Conservation (phyloP, 306 rosid species). For the Rosa persica region DNA sequence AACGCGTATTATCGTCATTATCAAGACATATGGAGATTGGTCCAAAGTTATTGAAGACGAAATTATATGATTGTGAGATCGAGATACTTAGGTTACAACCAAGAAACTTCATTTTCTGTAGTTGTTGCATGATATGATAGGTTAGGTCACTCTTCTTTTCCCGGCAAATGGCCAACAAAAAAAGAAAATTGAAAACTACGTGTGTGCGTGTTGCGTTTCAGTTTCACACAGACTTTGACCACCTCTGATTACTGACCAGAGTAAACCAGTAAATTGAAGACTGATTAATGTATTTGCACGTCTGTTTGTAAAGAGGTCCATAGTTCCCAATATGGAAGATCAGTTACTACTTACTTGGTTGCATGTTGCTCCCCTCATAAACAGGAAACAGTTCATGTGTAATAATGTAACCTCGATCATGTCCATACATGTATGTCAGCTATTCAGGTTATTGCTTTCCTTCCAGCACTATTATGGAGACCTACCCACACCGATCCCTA, state of each 20-base stretch:
- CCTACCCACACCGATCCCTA: slow-evolving; percentile 14
- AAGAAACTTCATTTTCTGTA: not conserved
- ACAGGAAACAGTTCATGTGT: slow-evolving; percentile 17
- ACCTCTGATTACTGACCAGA: not conserved
- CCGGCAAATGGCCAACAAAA: too few relatives aligned
- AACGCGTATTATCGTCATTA: not conserved
- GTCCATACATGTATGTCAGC: slow-evolving; percentile 3
- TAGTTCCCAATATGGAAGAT: not conserved
- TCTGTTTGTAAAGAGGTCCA: not conserved
- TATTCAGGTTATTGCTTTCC: not conserved
- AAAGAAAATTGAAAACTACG: too few relatives aligned
- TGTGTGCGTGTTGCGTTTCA: not conserved
- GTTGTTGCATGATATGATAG: not conserved
- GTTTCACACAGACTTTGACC: not conserved
- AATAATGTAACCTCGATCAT: not conserved
- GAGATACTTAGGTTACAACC: not conserved
- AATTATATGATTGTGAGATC: not conserved
- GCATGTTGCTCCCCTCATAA: slow-evolving; percentile 15
- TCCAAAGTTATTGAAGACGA: not conserved
- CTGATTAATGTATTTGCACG: not conserved
- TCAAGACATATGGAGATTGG: not conserved
- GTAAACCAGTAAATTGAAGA: not conserved
- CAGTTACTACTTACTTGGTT: not conserved
- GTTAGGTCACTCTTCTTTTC: not conserved
- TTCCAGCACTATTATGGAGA: slow-evolving; percentile 8